Base-by-base conservation (phyloP, 495 filamentous ascomycete species). In the Podospora pseudoanserina region DNA sequence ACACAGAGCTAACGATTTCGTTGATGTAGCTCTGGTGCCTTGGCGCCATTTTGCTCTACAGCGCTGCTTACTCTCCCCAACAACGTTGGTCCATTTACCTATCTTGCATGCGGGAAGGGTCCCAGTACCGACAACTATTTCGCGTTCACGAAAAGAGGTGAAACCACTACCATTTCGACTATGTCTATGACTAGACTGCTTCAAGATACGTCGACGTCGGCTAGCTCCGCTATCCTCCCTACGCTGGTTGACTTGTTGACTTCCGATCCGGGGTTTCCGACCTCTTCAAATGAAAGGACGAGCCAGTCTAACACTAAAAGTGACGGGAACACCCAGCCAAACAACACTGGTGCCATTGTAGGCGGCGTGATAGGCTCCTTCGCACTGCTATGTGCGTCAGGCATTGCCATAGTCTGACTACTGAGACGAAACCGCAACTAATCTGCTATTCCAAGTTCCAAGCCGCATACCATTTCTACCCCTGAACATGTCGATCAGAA, bases 11-110 rank as follows among this genome's bases (percentile, higher is more conserved):
- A 49, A 49, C 39, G 13, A 11, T 49, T 11, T 11, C 2, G 39
- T 11, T 49, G 39, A 13, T 16, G 6, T 11, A 73, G 73, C 59
- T 63, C 69, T 58, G 58, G 59, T 1, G 26, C 70, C 23, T 53
- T 30, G 7, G 65, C 34, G 11, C 63, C 67, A 11, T 74, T 69
- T 39, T 75, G 73, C 55, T 70, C 72, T 3, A 75, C 70, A 3
- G 73, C 65, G 5, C 62, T 70, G 54, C 59, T 75, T n/a, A 68
- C 60, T 7, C 63, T 73, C n/a, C 23, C 68, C 27, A 60, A 62
- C 62, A 60, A 67, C 64, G 34, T 62, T 60, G 63, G 65, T 2
- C 63, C 66, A 3, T 71, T 68, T 56, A 66, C 63, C 9, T 68
- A 73, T 64, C 67, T 75, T n/a, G 73, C 64, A 3, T 75, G 71